Evolutionary conservation across 352 stramenopile species (phyloP), one percentile per base, ranked within the genome.

Genomic region (Phytophthora fragariae): DNA sequence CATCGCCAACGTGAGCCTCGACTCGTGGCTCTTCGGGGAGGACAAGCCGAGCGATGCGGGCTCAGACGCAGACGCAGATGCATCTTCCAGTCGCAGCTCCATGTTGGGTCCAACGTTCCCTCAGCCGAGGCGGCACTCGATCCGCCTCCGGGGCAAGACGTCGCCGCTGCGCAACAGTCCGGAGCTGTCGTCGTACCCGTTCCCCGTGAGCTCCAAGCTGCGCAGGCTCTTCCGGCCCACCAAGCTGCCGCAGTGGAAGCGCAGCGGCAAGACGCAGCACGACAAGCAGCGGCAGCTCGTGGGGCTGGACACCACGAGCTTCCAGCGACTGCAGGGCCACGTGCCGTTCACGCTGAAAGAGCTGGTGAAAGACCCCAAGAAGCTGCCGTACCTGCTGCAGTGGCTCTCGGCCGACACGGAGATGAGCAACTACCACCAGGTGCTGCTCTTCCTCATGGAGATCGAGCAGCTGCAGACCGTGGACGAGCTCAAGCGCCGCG

Each of bases 321-420:
- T 92, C 75, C 80, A 93, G 68, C 79, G 82, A 5, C 68, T 96
- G 39, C 89, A 94, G 70, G 86, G 84, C 57, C 88, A 96, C 72
- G 83, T 93, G 62, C 89, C 86, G 6, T 92, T 93, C 62, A 92
- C 89, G 24, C 81, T 96, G 19, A 91, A 94, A 54, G 88, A 95
- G 61, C 90, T 96, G 59, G 87, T 95, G 5, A 93, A 93, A 37
- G 90, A 96, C 69, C 83, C 88, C 5, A 96, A 95, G 72, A 96
- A 93, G 56, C 75, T 96, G 49, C 90, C 88, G 53, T 96, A 90
- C 66, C 56, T 96, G 47, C 68, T 95, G 57, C 83, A 88, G 15
- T 96, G 86, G 84, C 84, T 96, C 24, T 92, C 84, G 1, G 71
- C 74, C 2, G 84, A 92, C 64, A 77, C 82, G 7, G 81, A 92